Conservation (phyloP, 1,139 yeast genomes). For the Kodamaea suecica region DNA sequence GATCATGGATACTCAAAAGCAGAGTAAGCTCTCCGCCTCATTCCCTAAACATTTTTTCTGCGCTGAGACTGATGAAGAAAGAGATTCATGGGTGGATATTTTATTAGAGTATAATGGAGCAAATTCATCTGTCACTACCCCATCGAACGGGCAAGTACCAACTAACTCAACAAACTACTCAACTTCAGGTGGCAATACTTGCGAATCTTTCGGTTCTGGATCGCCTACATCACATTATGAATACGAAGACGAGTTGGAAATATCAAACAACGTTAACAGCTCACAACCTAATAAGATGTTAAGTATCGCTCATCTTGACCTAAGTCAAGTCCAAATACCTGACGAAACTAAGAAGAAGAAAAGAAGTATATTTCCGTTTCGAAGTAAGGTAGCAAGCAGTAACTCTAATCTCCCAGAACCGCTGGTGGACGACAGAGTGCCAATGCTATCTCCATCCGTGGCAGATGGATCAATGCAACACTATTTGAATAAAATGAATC, state of each 20-base stretch:
- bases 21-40: conserved; percentile 50
- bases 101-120: conserved; percentile 45
- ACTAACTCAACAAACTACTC: neutral
- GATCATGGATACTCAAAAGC: conserved; percentile 60
- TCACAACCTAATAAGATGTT: neutral
- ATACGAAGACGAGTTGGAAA: conserved; percentile 11
- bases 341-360: conserved; percentile 43
- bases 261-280: too few species aligned
- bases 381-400: conserved; percentile 21
- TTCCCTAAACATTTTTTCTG: conserved; percentile 67
- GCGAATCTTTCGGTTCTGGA: neutral
- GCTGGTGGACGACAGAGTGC: conserved; percentile 4
- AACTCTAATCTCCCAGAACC: conserved; percentile 4
- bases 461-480: conserved; percentile 29
- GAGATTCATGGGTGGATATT: conserved; percentile 74
- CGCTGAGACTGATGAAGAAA: conserved; percentile 76
- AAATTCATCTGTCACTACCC: too few species aligned
- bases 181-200: neutral
- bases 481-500: conserved; percentile 39
- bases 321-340: conserved; percentile 2
- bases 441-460: conserved; percentile 7
- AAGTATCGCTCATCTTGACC: too few species aligned
- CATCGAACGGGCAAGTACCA: too few species aligned
- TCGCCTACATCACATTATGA: conserved; percentile 15
- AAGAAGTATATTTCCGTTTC: conserved; percentile 60